These are phyloP conservation scores for Microbotryum saponariae DNA, from an alignment of 1,284 basidiomycete genomes.

Conservation along the genomic window DNA sequence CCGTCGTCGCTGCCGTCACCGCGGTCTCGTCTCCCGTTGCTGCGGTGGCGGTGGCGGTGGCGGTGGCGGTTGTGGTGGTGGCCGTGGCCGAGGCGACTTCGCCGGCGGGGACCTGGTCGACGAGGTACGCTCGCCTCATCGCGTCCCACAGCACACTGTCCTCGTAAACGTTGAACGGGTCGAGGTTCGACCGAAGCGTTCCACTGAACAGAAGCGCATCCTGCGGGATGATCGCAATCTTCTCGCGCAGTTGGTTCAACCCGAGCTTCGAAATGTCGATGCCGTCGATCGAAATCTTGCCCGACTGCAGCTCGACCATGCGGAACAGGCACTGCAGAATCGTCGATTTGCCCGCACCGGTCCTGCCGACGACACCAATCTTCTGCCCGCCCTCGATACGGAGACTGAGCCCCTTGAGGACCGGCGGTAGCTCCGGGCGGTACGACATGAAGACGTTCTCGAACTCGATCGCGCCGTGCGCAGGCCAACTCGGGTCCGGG, in stretches of 20 bases:
- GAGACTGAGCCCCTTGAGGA: conserved; percentile 72
- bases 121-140: conserved; percentile 36
- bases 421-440: conserved; percentile 71
- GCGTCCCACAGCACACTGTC: conserved; percentile 48
- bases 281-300: conserved; percentile 75
- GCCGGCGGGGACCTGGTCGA: conserved; percentile 23
- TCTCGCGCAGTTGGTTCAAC: conserved; percentile 62
- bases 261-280: conserved; percentile 84
- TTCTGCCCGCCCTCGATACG: conserved; percentile 64
- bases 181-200: conserved; percentile 74
- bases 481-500: conserved; percentile 35
- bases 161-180: conserved; percentile 75
- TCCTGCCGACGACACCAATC: conserved; percentile 52
- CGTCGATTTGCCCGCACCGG: conserved; percentile 61
- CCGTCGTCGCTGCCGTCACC: too few species aligned
- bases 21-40: conserved; percentile 34
- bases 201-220: conserved; percentile 81
- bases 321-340: conserved; percentile 73
- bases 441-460: conserved; percentile 68
- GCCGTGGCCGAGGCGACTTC: background rate
- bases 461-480: conserved; percentile 43
- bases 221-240: conserved; percentile 66
- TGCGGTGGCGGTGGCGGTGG: too few species aligned
- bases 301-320: conserved; percentile 74
- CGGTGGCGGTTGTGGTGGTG: background rate